phyloP scores from a whole-genome alignment of 129 eudicot species.

The Glebionis coronaria region DNA sequence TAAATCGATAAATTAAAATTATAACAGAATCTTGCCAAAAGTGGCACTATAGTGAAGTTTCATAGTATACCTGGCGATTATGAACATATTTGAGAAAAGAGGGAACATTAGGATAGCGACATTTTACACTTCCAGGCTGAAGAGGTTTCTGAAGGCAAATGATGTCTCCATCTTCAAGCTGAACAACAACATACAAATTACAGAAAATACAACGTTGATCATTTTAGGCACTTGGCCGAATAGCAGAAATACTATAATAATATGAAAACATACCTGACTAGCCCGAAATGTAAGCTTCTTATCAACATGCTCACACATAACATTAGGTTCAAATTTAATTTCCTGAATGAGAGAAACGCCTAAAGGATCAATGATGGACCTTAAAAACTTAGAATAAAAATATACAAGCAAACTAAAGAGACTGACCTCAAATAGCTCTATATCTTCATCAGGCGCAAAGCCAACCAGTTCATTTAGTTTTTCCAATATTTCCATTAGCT shows the following conservation, averaged over 20 bases:
- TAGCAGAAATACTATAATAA: not conserved
- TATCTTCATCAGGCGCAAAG: conserved; percentile 76
- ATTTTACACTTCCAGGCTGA: conserved; percentile 41
- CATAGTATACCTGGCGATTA: conserved; percentile 75
- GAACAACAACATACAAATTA: not conserved
- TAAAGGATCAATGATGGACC: not conserved
- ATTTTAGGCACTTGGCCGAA: not conserved
- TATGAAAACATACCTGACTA: conserved; percentile 59
- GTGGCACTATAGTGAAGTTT: not conserved
- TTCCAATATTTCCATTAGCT: conserved; percentile 60
- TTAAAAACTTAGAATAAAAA: not conserved
- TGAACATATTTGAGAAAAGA: conserved; percentile 78
- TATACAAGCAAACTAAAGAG: not conserved
- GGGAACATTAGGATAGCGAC: conserved; percentile 81
- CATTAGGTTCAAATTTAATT: conserved; percentile 77
- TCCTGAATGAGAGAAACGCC: conserved; percentile 45
- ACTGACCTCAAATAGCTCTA: conserved; percentile 79
- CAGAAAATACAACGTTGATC: conserved; percentile 3
- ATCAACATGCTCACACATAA: conserved; percentile 83
- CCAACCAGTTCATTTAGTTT: conserved; percentile 86
- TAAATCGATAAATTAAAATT: too few species aligned
- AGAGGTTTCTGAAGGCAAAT: conserved; percentile 77
- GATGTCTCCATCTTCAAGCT: conserved; percentile 96
- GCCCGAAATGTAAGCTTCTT: conserved; percentile 58
- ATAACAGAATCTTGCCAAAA: not conserved